Evolutionary conservation across 2,329 filamentous ascomycete species (phyloP).

Genomic region (Dryadomyces quercus-mongolicae): DNA sequence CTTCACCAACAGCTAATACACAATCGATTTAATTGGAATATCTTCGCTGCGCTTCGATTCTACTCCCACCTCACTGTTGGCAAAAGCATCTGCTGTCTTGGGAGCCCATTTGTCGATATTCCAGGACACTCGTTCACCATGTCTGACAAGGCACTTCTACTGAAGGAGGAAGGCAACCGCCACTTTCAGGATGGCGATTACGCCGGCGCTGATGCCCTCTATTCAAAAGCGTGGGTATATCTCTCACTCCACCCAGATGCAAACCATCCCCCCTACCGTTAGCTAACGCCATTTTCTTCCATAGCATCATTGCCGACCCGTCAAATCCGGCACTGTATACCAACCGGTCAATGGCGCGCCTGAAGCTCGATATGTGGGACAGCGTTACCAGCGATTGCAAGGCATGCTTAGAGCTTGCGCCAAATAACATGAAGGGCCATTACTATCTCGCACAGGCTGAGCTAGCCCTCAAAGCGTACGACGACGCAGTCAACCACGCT

Average conservation of each 20-base stretch:
- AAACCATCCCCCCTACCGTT: not conserved
- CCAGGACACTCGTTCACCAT: not conserved
- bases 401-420: slow-evolving; percentile 56
- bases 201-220: slow-evolving; percentile 51
- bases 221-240: slow-evolving; percentile 57
- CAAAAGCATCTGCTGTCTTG: not conserved
- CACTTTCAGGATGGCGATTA: slow-evolving; percentile 56
- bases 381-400: slow-evolving; percentile 68
- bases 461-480: slow-evolving; percentile 57
- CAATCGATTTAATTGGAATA: not conserved
- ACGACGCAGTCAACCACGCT: slow-evolving; percentile 61
- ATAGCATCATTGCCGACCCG: slow-evolving; percentile 64
- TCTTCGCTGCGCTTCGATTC: not conserved
- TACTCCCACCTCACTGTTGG: not conserved
- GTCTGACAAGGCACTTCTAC: slow-evolving; percentile 22
- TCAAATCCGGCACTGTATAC: slow-evolving; percentile 72
- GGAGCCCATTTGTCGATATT: not conserved
- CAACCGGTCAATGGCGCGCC: slow-evolving; percentile 74
- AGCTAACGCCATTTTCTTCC: not conserved
- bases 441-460: slow-evolving; percentile 79
- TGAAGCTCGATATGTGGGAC: slow-evolving; percentile 63
- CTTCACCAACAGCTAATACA: not conserved
- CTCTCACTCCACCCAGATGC: not conserved
- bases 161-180: slow-evolving; percentile 50
- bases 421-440: slow-evolving; percentile 64